Evolutionary conservation across 2,329 filamentous ascomycete species (phyloP).

Genomic region (Fusarium sp.): DNA sequence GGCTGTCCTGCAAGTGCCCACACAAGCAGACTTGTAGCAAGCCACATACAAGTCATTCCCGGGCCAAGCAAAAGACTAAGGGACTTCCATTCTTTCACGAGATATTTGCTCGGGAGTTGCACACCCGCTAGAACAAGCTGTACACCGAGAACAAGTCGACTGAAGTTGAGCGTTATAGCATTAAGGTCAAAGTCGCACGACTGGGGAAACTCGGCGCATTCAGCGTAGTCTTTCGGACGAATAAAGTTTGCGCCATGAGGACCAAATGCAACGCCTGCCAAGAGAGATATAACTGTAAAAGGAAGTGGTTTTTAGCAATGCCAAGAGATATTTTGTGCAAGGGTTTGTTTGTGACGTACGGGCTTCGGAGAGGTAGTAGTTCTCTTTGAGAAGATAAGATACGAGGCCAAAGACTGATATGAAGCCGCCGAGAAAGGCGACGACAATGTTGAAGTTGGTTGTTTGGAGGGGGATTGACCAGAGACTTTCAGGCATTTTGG

Average conservation of each 20-base stretch:
- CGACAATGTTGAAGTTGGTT: constrained; percentile 86
- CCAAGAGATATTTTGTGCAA: constrained; percentile 20
- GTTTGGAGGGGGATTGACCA: constrained; percentile 63
- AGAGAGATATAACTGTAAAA: constrained; percentile 79
- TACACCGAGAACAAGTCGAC: constrained; percentile 87
- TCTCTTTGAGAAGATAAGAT: constrained; percentile 90
- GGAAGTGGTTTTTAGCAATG: neutral
- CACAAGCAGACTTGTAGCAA: constrained; percentile 81
- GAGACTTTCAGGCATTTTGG: constrained; percentile 37
- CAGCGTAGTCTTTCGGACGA: constrained; percentile 79
- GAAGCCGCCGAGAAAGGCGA: constrained; percentile 85
- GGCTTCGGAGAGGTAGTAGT: constrained; percentile 91
- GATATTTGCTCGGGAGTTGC: constrained; percentile 86
- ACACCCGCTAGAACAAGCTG: constrained; percentile 91
- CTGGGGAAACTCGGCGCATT: constrained; percentile 42
- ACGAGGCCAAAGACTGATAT: constrained; percentile 91
- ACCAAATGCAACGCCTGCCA: constrained; percentile 83
- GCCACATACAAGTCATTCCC: constrained; percentile 89
- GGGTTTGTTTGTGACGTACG: constrained; percentile 66
- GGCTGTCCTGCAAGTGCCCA: constrained; percentile 81
- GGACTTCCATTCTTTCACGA: constrained; percentile 82
- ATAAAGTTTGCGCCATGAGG: constrained; percentile 83
- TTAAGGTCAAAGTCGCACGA: constrained; percentile 69
- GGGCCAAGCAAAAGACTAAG: constrained; percentile 82
- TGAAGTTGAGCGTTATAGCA: constrained; percentile 84